phyloP scores from a whole-genome alignment of 2,329 filamentous ascomycete genomes.

The Aspergillus tanneri region DNA sequence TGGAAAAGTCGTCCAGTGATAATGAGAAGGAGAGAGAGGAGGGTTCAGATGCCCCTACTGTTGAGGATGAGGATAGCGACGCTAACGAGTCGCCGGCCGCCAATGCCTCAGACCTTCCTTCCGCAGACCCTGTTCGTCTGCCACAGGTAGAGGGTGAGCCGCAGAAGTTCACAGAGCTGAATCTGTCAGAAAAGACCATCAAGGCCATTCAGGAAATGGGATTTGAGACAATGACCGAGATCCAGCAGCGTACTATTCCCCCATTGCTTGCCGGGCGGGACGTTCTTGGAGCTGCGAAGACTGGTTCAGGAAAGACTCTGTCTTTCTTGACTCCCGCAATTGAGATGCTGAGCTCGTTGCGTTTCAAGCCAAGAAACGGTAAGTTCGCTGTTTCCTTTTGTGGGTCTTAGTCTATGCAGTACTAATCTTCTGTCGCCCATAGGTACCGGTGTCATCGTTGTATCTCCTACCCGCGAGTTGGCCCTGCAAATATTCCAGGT shows the following conservation, averaged over 20 bases:
- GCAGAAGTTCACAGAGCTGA: conserved; percentile 74
- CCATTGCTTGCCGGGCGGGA: conserved; percentile 86
- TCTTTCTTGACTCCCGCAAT: conserved; percentile 92
- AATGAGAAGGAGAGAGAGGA: conserved; percentile 33
- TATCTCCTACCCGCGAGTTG: conserved; percentile 89
- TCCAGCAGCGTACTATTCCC: conserved; percentile 83
- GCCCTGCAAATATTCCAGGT: conserved; percentile 96
- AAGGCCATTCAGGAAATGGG: conserved; percentile 88
- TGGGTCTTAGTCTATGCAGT: neutral
- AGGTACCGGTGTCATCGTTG: conserved; percentile 82
- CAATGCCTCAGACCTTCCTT: conserved; percentile 52
- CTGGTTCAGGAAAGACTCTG: conserved; percentile 91
- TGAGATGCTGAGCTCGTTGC: conserved; percentile 84
- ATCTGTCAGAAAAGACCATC: conserved; percentile 83
- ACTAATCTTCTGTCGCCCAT: neutral
- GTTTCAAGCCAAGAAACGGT: conserved; percentile 91
- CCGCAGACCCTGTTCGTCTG: conserved; percentile 51
- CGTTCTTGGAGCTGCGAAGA: conserved; percentile 93
- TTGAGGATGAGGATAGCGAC: conserved; percentile 29
- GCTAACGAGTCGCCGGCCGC: conserved; percentile 27
- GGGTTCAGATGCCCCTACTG: conserved; percentile 35
- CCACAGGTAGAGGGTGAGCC: conserved; percentile 61
- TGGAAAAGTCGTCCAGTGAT: conserved; percentile 37
- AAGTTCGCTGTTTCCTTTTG: too few species aligned
- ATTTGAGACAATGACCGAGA: conserved; percentile 93